Evolutionary conservation across 306 rosid species (phyloP), one percentile per base, ranked within the genome.

Genomic region (Citrullus mucosospermus): DNA sequence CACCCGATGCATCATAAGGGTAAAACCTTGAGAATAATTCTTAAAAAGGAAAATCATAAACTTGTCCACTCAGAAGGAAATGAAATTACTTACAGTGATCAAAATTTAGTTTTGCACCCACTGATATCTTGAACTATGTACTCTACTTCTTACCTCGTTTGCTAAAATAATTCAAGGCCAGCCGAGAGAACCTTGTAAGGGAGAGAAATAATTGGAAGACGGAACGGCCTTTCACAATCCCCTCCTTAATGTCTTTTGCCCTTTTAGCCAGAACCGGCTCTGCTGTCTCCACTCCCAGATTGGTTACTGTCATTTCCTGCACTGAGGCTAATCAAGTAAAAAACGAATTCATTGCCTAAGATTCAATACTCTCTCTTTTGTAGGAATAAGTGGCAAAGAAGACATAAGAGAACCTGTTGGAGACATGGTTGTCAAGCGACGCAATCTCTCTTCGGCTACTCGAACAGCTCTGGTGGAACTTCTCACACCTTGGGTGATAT

Each of bases 391-490:
- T 11, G 46, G 68, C 7, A 65, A 3, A 17, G 62, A 77, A 79
- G 44, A 79, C 60, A 50, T 53, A 62, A 53, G 63, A 77, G 79
- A 89, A 92, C 97, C 97, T 91, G 92, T 50, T 73, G 94, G 78
- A 82, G 88, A 80, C 92, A 84, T 78, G 72, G 84, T 82, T 51
- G 97, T 85, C 75, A 95, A 82, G 65, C 81, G 48, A 4, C 91
- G 89, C 85, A 95, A 81, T 86, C 87, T 84, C 83, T 89, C 88
- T 85, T 95, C 97, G 0, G 92, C 96, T 62, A 88, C 57, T 4
- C 90, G 88, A 82, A 92, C 96, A 17, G 89, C 87, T 28, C 88
- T 87, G 62, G 97, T 91, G 60, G 97, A 95, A 81, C 90, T 91
- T 86, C 83, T 88, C 76, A 95, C 97, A n/a, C 97, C 96, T 81